Percentiles rank a stretch among this genome's conserved stretches.
Evolutionary conservation across 306 rosid species (phyloP).

Genomic region (Cicer judaicum): DNA sequence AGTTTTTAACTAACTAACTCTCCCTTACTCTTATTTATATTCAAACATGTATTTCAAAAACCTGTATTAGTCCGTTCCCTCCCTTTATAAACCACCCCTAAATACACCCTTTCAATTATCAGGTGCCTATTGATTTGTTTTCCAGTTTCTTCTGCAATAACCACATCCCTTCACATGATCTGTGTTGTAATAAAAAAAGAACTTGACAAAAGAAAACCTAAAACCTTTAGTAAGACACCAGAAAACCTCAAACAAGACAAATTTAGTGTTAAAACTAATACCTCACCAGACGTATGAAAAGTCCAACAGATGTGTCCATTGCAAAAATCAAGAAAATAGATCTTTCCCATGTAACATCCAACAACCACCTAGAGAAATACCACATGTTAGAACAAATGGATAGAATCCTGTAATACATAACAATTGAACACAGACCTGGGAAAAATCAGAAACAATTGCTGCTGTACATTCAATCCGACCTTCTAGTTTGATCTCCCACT

Average conservation of each 20-base stretch:
- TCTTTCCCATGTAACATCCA: conserved; percentile 88
- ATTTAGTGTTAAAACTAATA: conserved; percentile 43
- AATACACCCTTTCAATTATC: background rate
- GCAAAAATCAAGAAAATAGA: conserved; percentile 77
- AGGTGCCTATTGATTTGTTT: conserved; percentile 18
- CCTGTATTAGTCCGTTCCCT: background rate
- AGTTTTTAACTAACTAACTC: background rate
- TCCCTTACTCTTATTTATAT: background rate
- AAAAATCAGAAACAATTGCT: conserved; percentile 73
- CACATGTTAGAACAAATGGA: conserved; percentile 41
- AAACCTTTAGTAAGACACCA: conserved; percentile 26
- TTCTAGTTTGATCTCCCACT: conserved; percentile 83
- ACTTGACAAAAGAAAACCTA: conserved; percentile 16
- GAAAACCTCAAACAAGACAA: conserved; percentile 39
- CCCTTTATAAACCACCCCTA: background rate
- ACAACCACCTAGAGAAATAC: conserved; percentile 74
- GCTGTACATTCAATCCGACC: conserved; percentile 92
- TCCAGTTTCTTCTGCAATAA: conserved; percentile 16
- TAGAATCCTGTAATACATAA: conserved; percentile 16
- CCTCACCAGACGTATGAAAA: conserved; percentile 90
- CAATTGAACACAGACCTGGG: conserved; percentile 66
- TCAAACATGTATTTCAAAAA: too few species aligned
- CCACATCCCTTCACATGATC: conserved; percentile 27
- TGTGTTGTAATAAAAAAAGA: background rate
- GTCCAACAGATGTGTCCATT: conserved; percentile 76